Evolutionary conservation across 495 filamentous ascomycete species (phyloP).

Genomic region (Penicillium herquei): DNA sequence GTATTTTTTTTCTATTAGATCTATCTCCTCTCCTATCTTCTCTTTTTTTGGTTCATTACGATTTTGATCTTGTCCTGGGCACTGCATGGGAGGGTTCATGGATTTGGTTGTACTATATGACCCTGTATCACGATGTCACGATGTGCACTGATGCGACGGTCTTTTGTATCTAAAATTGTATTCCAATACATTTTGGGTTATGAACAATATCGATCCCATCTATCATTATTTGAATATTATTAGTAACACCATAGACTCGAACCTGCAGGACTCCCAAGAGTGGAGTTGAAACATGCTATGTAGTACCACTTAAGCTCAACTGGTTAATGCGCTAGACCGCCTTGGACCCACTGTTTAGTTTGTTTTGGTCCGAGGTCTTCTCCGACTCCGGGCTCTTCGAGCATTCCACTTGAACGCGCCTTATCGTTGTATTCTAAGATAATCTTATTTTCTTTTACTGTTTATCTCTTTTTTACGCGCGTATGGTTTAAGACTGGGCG

Average conservation of each 20-base stretch:
- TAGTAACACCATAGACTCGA: no score
- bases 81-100: slow-evolving; percentile 32
- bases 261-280: no score
- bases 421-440: slow-evolving; percentile 12
- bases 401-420: slow-evolving; percentile 11
- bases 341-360: slow-evolving; percentile 31
- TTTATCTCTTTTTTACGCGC: background rate
- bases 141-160: slow-evolving; percentile 28
- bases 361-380: slow-evolving; percentile 12
- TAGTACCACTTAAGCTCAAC: no score
- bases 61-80: slow-evolving; percentile 25
- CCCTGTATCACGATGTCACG: slow-evolving; percentile 16
- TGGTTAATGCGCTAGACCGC: slow-evolving; percentile 19
- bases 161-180: slow-evolving; percentile 10
- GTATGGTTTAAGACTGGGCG: slow-evolving; percentile 5
- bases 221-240: no score
- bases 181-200: background rate
- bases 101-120: slow-evolving; percentile 37
- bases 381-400: slow-evolving; percentile 4
- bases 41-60: slow-evolving; percentile 16
- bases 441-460: slow-evolving; percentile 5
- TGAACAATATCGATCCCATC: background rate
- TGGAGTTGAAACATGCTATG: no score
- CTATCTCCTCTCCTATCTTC: slow-evolving; percentile 37
- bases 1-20: slow-evolving; percentile 34